These are phyloP conservation scores for Cinnamomum chago DNA, from an alignment of 164 flowering plant species.

Conservation along the genomic window DNA sequence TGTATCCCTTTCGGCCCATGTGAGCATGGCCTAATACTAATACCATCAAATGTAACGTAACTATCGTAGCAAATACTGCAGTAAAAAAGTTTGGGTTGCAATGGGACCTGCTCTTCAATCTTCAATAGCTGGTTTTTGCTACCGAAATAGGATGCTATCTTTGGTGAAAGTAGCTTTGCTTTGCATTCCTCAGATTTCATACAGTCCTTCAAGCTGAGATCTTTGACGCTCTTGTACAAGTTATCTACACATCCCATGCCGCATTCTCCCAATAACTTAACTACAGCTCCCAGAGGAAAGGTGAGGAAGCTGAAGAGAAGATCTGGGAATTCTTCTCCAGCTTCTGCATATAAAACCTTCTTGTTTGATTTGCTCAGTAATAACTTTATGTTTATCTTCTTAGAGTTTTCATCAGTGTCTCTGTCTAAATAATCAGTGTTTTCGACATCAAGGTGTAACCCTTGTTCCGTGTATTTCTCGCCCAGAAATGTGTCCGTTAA, in stretches of 20 bases:
- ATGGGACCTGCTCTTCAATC: not conserved
- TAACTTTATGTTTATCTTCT: not conserved
- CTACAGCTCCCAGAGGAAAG: conserved; percentile 10
- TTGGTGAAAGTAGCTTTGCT: conserved; percentile 11
- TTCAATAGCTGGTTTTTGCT: not conserved
- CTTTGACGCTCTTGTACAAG: conserved; percentile 3
- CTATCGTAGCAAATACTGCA: too few species aligned
- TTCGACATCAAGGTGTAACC: not conserved
- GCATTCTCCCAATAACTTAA: not conserved
- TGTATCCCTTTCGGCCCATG: not conserved
- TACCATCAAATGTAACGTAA: too few species aligned
- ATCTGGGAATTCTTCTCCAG: conserved; percentile 13
- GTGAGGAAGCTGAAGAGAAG: conserved; percentile 20
- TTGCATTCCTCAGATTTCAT: conserved; percentile 5
- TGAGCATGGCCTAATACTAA: too few species aligned
- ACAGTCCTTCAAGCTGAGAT: not conserved
- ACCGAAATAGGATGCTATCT: not conserved
- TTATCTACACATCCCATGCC: not conserved
- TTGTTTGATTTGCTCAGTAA: not conserved
- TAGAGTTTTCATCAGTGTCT: not conserved
- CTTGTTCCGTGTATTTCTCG: too few species aligned
- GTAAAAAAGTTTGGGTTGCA: not conserved
- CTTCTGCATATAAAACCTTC: conserved; percentile 3
- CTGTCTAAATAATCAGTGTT: too few species aligned
- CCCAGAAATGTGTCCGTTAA: conserved; percentile 1